These are phyloP conservation scores for Thermothelomyces thermophilus DNA, from an alignment of 2,329 filamentous ascomycete genomes.

Conservation along the genomic window DNA sequence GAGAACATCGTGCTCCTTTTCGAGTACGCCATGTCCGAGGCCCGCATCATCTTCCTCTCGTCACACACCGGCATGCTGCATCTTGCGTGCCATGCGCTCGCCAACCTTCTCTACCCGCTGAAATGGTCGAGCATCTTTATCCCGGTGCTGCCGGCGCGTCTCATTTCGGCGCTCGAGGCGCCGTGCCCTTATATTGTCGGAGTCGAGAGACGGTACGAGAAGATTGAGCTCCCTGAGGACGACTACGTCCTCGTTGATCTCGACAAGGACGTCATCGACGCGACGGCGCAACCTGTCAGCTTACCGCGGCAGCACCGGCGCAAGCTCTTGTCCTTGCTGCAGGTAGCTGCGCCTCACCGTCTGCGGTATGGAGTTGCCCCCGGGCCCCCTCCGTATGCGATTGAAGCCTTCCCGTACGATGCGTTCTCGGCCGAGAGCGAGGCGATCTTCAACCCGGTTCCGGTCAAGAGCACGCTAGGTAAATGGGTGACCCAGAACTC, in stretches of 20 bases:
- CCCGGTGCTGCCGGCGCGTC: slow-evolving; percentile 76
- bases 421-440: slow-evolving; percentile 83
- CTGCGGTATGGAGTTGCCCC: slow-evolving; percentile 75
- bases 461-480: slow-evolving; percentile 65
- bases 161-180: slow-evolving; percentile 86
- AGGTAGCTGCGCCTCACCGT: slow-evolving; percentile 85
- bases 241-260: slow-evolving; percentile 94
- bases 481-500: slow-evolving; percentile 89
- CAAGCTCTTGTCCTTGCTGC: slow-evolving; percentile 81
- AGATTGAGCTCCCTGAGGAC: slow-evolving; percentile 80
- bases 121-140: slow-evolving; percentile 95
- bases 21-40: slow-evolving; percentile 88
- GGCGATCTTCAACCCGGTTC: slow-evolving; percentile 66
- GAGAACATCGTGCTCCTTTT: slow-evolving; percentile 89
- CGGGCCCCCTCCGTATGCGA: slow-evolving; percentile 87
- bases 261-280: slow-evolving; percentile 84
- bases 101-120: slow-evolving; percentile 79
- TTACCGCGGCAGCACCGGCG: slow-evolving; percentile 83
- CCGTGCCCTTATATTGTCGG: slow-evolving; percentile 97
- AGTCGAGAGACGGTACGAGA: slow-evolving; percentile 86
- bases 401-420: slow-evolving; percentile 88
- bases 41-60: slow-evolving; percentile 90
- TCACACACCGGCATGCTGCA: slow-evolving; percentile 96
- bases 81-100: slow-evolving; percentile 80
- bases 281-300: slow-evolving; percentile 67